These are phyloP conservation scores for Antarctomyces pellizariae DNA, from an alignment of 495 filamentous ascomycete genomes.

Conservation along the genomic window DNA sequence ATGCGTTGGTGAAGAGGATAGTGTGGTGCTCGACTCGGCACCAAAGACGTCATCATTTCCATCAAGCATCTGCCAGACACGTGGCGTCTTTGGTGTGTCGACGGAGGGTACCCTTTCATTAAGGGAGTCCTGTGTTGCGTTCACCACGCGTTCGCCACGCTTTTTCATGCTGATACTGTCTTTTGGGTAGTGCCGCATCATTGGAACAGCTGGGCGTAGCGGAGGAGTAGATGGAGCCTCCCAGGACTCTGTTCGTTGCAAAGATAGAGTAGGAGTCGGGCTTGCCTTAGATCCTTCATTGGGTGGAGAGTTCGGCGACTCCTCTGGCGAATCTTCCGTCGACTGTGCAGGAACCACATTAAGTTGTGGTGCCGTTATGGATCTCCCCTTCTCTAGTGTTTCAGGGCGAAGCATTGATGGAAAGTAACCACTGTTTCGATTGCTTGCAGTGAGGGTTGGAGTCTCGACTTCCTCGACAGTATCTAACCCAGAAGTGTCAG, in stretches of 20 bases:
- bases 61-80: conserved; percentile 12
- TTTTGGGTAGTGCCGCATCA: conserved; percentile 13
- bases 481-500: too few species aligned
- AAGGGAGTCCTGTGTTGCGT: conserved; percentile 1
- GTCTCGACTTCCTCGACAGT: too few species aligned
- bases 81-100: conserved; percentile 12
- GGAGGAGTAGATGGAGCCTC: neutral
- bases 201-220: neutral
- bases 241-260: neutral
- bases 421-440: too few species aligned
- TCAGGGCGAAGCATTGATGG: conserved; percentile 4
- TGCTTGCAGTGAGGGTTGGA: too few species aligned
- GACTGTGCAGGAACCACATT: too few species aligned
- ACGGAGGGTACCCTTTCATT: conserved; percentile 5
- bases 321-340: too few species aligned
- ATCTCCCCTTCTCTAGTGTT: conserved; percentile 5
- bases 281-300: too few species aligned
- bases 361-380: conserved; percentile 7
- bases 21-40: neutral
- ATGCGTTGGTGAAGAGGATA: neutral
- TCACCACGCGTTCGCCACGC: too few species aligned
- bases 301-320: too few species aligned
- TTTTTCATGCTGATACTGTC: conserved; percentile 14
- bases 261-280: too few species aligned
- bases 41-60: conserved; percentile 8